Percentiles rank a stretch among this genome's conserved stretches.
phyloP scores from a whole-genome alignment of 208 protist species.

The Naegleria fowleri region DNA sequence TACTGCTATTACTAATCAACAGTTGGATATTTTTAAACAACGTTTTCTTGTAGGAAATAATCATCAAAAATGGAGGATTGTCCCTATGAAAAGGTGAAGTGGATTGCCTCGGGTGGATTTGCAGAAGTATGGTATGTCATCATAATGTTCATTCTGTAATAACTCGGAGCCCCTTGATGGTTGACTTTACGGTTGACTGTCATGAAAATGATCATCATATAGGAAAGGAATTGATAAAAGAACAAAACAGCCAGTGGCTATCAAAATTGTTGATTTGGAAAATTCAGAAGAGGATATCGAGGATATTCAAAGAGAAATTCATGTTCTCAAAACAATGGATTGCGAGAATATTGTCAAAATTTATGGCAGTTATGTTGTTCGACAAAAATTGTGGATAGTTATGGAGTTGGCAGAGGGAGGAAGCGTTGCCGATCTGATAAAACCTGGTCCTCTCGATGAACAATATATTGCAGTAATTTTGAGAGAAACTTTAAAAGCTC shows the following conservation, averaged over 20 bases:
- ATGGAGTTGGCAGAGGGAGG: slow-evolving; percentile 81
- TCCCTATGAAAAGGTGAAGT: slow-evolving; percentile 38
- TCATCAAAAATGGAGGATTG: background rate
- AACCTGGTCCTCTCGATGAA: slow-evolving; percentile 58
- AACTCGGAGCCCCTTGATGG: background rate
- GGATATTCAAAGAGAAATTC: slow-evolving; percentile 81
- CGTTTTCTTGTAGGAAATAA: no score
- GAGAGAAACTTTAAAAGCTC: slow-evolving; percentile 62
- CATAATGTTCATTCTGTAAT: no score
- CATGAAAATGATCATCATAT: background rate
- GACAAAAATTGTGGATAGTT: slow-evolving; percentile 78
- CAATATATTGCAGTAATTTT: slow-evolving; percentile 63
- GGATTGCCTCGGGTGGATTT: slow-evolving; percentile 69
- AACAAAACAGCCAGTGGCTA: slow-evolving; percentile 50
- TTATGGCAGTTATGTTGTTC: slow-evolving; percentile 68
- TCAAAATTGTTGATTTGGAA: slow-evolving; percentile 84
- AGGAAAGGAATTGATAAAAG: slow-evolving; percentile 50
- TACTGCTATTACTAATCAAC: no score
- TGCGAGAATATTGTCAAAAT: slow-evolving; percentile 64
- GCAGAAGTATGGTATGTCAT: slow-evolving; percentile 60
- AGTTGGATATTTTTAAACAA: no score
- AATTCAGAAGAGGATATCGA: slow-evolving; percentile 81
- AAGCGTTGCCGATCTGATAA: slow-evolving; percentile 54
- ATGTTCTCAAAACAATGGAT: slow-evolving; percentile 61
- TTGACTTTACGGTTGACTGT: background rate